Percentiles rank a stretch among this genome's conserved stretches.
Conservation (phyloP, 257 asterid genomes). For the Nicotiana paniculata region DNA sequence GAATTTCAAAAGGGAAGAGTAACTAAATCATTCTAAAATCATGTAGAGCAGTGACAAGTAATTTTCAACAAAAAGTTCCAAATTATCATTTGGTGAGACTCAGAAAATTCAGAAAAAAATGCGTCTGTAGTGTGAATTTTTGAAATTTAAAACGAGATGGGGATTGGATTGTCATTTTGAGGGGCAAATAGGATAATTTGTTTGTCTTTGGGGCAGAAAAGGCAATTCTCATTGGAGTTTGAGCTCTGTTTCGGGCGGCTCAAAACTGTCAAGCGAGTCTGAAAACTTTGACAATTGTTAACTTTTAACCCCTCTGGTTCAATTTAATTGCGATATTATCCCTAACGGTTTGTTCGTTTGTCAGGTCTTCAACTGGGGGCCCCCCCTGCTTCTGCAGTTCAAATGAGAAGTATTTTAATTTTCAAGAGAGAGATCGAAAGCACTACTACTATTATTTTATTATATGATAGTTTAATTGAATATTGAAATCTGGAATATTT, state of each 20-base stretch:
- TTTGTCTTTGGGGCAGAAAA: conserved; percentile 28
- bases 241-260: conserved; percentile 42
- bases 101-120: neutral
- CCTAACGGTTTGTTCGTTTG: conserved; percentile 37
- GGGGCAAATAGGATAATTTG: conserved; percentile 16
- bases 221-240: conserved; percentile 39
- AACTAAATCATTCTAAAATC: neutral
- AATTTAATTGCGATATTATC: conserved; percentile 23
- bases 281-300: conserved; percentile 46
- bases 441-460: neutral
- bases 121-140: conserved; percentile 3
- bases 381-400: neutral
- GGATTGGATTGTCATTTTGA: conserved; percentile 45
- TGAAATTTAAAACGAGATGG: conserved; percentile 33
- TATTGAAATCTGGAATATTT: neutral
- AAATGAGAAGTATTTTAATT: neutral
- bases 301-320: conserved; percentile 14
- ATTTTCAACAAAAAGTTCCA: conserved; percentile 24
- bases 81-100: conserved; percentile 18
- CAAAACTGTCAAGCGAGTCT: conserved; percentile 26
- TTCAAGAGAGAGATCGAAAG: neutral
- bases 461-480: neutral
- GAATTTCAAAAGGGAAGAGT: neutral
- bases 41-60: conserved; percentile 18
- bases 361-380: neutral